Evolutionary conservation across 2,329 filamentous ascomycete species (phyloP).

Genomic region (Neopestalotiopsis sp.): DNA sequence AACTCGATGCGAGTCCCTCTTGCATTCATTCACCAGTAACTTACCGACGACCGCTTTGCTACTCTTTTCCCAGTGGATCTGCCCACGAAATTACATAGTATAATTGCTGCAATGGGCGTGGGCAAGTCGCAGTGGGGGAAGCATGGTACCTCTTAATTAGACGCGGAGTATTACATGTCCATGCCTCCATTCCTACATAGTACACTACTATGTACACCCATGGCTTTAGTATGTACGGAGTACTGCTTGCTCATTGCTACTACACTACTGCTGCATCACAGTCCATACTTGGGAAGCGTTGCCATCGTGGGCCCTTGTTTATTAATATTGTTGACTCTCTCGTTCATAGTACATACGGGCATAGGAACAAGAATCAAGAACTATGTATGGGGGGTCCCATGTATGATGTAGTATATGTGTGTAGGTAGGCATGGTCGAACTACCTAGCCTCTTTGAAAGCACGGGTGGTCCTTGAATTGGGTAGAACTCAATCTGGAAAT

Average conservation of each 20-base stretch:
- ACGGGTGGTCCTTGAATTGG: neutral
- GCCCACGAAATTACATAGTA: conserved; percentile 15
- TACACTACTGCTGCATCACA: neutral
- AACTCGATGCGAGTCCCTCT: neutral
- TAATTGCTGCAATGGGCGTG: conserved; percentile 10
- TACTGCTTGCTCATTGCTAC: neutral
- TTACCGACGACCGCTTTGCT: conserved; percentile 4
- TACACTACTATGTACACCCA: neutral
- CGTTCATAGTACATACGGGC: neutral
- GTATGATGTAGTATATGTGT: conserved; percentile 2
- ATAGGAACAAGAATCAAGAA: neutral
- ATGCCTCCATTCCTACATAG: neutral
- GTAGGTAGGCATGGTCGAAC: neutral
- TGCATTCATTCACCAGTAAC: conserved; percentile 10
- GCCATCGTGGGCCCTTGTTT: neutral
- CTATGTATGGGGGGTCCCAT: neutral
- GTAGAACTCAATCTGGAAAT: neutral
- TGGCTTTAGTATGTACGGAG: neutral
- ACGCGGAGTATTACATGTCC: neutral
- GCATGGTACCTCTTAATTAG: neutral
- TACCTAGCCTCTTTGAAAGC: neutral
- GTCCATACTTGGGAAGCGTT: neutral
- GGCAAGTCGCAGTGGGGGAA: conserved; percentile 3
- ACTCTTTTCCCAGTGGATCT: neutral
- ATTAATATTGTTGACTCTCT: neutral